Evolutionary conservation across 2,329 filamentous ascomycete species (phyloP).

Genomic region (Penicillium capsulatum): DNA sequence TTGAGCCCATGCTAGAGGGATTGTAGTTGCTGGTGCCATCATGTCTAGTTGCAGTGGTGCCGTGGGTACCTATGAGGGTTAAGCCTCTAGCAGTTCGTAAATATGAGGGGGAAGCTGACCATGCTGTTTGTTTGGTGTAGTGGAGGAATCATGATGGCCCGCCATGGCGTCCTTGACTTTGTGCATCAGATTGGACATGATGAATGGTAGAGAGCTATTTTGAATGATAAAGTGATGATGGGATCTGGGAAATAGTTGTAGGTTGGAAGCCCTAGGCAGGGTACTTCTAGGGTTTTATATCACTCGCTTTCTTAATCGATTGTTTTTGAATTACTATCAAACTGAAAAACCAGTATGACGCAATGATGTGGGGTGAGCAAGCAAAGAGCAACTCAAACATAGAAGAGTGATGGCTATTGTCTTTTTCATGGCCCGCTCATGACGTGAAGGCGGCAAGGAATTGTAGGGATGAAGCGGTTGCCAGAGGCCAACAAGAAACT

Average conservation of each 20-base stretch:
- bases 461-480: not conserved
- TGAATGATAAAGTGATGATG: too few species aligned
- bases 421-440: constrained; percentile 9
- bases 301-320: too few species aligned
- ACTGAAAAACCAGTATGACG: too few species aligned
- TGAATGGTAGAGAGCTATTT: too few species aligned
- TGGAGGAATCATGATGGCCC: constrained; percentile 33
- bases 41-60: constrained; percentile 1
- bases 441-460: constrained; percentile 14
- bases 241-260: too few species aligned
- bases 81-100: not conserved
- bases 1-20: constrained; percentile 1
- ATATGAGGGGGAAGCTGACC: constrained; percentile 6
- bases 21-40: constrained; percentile 3
- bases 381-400: too few species aligned
- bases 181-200: constrained; percentile 46
- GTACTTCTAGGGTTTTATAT: too few species aligned
- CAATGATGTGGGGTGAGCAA: too few species aligned
- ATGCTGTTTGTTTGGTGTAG: constrained; percentile 13
- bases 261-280: too few species aligned
- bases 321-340: too few species aligned
- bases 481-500: constrained; percentile 2
- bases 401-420: too few species aligned
- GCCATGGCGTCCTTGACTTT: constrained; percentile 48
- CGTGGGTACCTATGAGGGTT: constrained; percentile 5